Evolutionary conservation across 108 stramenopile species (phyloP), one percentile per base, ranked within the genome.

Genomic region (Nitzschia sp.): DNA sequence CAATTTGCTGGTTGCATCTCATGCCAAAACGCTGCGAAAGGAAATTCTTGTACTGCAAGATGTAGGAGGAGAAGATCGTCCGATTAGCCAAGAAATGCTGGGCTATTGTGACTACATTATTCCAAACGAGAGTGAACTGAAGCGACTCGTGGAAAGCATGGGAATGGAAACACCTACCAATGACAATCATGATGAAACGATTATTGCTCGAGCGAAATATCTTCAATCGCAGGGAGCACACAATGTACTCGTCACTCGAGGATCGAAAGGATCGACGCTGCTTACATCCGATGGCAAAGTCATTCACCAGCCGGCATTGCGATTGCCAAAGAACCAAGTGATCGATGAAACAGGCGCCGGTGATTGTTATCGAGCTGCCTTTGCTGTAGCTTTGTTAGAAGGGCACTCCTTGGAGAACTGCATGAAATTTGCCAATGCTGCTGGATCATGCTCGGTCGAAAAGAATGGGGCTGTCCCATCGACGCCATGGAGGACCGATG

Each of bases 281-380:
- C 57, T 87, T 1, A 55, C 57, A 23, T 34, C 75, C 30, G 24
- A 70, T 30, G 75, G 70, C 8, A 42, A 35, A 38, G 26, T 88
- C 33, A 38, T 75, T 35, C 74, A 84, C 23, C 73, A 78, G 27
- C 73, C 78, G 6, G 57, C 85, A 15, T 72, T 71, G 33, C 34
- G 33, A 8, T 61, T 85, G 0, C 73, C 66, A n/a, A 17, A 59
- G 3, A 60, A 48, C n/a, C 46, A 56, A 9, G 89, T 89, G 0
- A 80, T 91, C 9, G 93, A 94, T 61, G 90, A 90, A 72, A 91
- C 93, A 3, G 90, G 88, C 2, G 90, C 93, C 0, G 93, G 93
- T 3, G 93, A 94, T 66, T 90, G 88, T 47, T 94, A 80, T 66
- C 87, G 93, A 36, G 90, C 93, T 30, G 93, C 78, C 4, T 90